Evolutionary conservation across 345 rosid species (phyloP), one percentile per base, ranked within the genome.

Genomic region (Salix caprea): DNA sequence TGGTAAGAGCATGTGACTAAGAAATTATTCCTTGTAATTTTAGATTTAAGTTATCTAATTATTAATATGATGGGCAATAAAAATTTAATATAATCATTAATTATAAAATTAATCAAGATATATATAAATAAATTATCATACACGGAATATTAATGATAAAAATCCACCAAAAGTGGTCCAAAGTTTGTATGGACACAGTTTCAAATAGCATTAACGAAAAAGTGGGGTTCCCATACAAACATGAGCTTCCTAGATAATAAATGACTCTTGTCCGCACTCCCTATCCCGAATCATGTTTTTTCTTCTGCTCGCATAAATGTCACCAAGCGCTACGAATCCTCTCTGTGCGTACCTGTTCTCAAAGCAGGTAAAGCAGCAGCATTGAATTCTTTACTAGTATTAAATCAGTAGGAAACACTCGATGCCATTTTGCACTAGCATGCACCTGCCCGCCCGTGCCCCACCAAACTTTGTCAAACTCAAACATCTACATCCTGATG

Each of bases 261-360:
- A 75, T 67, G 54, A 52, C 32, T 52, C 16, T 18, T 16, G 64
- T 74, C 46, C 77, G 32, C 23, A 40, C 14, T n/a, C 13, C 28
- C 5, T 3, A 2, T 3, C 32, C 46, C 36, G 37, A 32, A 36
- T 36, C 30, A 10, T 9, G 26, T 37, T 3, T 32, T 34, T 32
- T 34, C 48, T 48, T 15, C 32, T 42, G n/a, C 34, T 36, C 8
- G 15, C 66, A 24, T 66, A 48, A 32, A 67, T 67, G 72, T 12
- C 24, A 58, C 13, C 37, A 75, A 67, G 34, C 78, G 78, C 67
- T 75, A 52, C 52, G 67, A 75, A 50, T 67, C 24, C 72, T 11
- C 13, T 60, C 18, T 4, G 16, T 58, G 3, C 15, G 30, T 28
- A 15, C 65, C 73, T 68, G 76, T 24, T 66, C 36, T 19, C 10